Evolutionary conservation across 345 rosid species (phyloP).

Genomic region (Euphorbia lathyris): DNA sequence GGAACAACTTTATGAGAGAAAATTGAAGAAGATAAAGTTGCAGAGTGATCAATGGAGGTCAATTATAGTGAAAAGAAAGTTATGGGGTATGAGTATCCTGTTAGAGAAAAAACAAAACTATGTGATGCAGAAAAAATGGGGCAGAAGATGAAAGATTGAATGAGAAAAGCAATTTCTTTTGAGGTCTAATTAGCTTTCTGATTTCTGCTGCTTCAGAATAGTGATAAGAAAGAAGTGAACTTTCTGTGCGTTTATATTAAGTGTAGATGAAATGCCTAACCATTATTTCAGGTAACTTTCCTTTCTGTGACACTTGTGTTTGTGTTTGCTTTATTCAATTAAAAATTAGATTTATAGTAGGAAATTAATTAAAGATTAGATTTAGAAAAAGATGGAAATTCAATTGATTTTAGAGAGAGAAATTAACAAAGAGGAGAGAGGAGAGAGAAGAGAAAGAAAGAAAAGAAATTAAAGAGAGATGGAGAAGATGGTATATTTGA

Average conservation of each 20-base stretch:
- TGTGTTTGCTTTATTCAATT: too few species aligned
- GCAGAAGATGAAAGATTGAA: not conserved
- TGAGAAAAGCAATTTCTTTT: not conserved
- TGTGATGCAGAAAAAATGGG: slow-evolving; percentile 1
- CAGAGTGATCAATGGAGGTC: not conserved
- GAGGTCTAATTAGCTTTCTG: not conserved
- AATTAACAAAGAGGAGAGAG: too few species aligned
- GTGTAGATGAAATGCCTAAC: not conserved
- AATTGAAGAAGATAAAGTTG: not conserved
- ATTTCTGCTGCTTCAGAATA: not conserved
- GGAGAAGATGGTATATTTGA: too few species aligned
- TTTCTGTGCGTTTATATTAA: not conserved
- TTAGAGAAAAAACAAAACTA: slow-evolving; percentile 8
- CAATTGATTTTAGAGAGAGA: too few species aligned
- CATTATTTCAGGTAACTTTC: not conserved
- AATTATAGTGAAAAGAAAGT: slow-evolving; percentile 5
- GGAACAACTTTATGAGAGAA: not conserved
- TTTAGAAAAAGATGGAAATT: too few species aligned
- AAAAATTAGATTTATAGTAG: too few species aligned
- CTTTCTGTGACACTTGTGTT: slow-evolving; percentile 10
- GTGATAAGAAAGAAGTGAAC: not conserved
- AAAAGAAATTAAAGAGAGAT: too few species aligned
- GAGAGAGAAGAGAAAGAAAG: too few species aligned
- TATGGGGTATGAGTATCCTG: too few species aligned
- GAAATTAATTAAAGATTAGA: too few species aligned